These are phyloP conservation scores for Ilyonectria destructans DNA, from an alignment of 2,329 filamentous ascomycete species.

Conservation along the genomic window DNA sequence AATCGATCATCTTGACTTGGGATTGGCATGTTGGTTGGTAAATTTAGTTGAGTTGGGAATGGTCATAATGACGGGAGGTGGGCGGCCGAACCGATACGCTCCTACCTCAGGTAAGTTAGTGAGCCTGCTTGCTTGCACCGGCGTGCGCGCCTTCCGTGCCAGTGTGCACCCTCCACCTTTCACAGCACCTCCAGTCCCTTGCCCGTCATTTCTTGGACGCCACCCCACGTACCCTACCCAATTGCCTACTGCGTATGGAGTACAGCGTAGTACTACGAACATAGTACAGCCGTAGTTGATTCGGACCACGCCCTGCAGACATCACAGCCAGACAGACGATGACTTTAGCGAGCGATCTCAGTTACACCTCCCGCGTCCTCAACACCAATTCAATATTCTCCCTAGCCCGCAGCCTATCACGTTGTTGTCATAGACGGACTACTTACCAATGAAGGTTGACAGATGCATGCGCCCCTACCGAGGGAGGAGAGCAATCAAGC, in stretches of 20 bases:
- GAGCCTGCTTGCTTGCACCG: neutral
- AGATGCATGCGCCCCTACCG: neutral
- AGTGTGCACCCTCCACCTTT: neutral
- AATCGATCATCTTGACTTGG: slow-evolving; percentile 17
- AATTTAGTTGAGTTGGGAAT: neutral
- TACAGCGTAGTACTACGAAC: too few species aligned
- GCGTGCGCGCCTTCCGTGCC: neutral
- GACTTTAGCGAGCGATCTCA: slow-evolving; percentile 3
- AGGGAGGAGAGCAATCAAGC: neutral
- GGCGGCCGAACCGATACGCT: slow-evolving; percentile 28
- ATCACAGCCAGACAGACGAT: slow-evolving; percentile 1
- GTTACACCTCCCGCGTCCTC: slow-evolving; percentile 4
- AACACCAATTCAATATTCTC: neutral
- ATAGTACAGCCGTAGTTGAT: neutral
- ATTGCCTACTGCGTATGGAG: neutral
- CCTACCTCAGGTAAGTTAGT: slow-evolving; percentile 12
- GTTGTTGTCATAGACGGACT: neutral
- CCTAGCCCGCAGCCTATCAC: neutral
- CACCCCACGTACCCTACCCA: slow-evolving; percentile 10
- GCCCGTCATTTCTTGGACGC: neutral
- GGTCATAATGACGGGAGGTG: slow-evolving; percentile 27
- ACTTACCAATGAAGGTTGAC: neutral
- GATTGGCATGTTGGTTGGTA: neutral
- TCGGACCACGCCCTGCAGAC: neutral
- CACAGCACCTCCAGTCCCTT: neutral